phyloP scores from a whole-genome alignment of 805 yeast genomes.

The Metschnikowia cubensis region DNA sequence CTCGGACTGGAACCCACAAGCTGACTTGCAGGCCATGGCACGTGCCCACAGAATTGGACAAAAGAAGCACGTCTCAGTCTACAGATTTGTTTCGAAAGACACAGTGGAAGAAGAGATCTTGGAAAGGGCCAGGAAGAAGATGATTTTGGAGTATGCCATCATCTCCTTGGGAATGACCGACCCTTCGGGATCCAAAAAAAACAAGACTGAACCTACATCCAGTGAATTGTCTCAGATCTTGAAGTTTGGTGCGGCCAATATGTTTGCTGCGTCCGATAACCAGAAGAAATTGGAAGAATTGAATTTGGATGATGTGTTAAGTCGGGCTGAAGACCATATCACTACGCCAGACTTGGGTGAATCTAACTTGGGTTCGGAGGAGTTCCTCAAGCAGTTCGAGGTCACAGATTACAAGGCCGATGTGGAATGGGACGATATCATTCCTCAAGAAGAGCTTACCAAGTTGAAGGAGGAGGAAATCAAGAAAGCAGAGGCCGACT shows the following conservation, averaged over 20 bases:
- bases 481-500: conserved; percentile 79
- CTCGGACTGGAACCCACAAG: conserved; percentile 99
- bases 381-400: conserved; percentile 92
- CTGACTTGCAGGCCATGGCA: conserved; percentile 99
- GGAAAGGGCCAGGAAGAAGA: conserved; percentile 95
- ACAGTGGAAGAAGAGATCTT: conserved; percentile 97
- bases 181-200: conserved; percentile 44
- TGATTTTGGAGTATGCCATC: conserved; percentile 97
- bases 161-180: conserved; percentile 95
- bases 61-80: conserved; percentile 95
- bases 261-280: conserved; percentile 94
- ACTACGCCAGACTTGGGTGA: conserved; percentile 97
- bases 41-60: conserved; percentile 99
- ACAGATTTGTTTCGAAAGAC: conserved; percentile 95
- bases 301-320: conserved; percentile 91
- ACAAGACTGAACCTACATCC: conserved; percentile 69
- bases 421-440: conserved; percentile 98
- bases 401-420: conserved; percentile 98
- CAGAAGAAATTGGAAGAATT: conserved; percentile 93
- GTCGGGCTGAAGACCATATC: conserved; percentile 95
- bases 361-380: conserved; percentile 97
- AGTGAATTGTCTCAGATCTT: conserved; percentile 88
- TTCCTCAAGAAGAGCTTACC: conserved; percentile 88
- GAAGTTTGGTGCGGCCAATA: conserved; percentile 97
- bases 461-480: conserved; percentile 90